Percentiles rank a stretch among this genome's conserved stretches.
phyloP scores from a whole-genome alignment of 495 filamentous ascomycete species.

The Xylaria flabelliformis region DNA sequence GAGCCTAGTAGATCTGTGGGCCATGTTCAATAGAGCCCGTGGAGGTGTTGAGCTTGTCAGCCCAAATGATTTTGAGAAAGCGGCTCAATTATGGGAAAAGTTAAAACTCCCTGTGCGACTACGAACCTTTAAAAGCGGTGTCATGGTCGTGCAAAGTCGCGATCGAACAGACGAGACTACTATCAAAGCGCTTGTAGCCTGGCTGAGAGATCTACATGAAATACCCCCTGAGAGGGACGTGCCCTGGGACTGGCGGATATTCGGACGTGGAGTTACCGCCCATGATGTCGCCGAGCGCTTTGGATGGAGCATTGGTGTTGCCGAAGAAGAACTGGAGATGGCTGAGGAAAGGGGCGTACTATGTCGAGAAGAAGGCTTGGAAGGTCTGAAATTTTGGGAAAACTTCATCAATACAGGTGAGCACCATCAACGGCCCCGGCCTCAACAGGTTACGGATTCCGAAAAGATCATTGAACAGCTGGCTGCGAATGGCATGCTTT shows the following conservation, averaged over 20 bases:
- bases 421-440: conserved; percentile 34
- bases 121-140: conserved; percentile 86
- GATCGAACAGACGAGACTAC: conserved; percentile 94
- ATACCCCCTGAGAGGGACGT: conserved; percentile 68
- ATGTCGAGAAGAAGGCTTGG: conserved; percentile 83
- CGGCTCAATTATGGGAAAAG: conserved; percentile 85
- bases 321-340: conserved; percentile 95
- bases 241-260: conserved; percentile 75
- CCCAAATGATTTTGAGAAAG: conserved; percentile 89
- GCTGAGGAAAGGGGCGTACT: conserved; percentile 85
- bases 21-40: conserved; percentile 93
- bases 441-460: conserved; percentile 24
- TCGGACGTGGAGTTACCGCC: conserved; percentile 85
- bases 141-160: conserved; percentile 87
- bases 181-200: conserved; percentile 72
- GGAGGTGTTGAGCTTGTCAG: conserved; percentile 95
- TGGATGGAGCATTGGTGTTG: conserved; percentile 98
- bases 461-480: conserved; percentile 43
- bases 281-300: conserved; percentile 89
- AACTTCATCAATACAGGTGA: conserved; percentile 64
- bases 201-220: conserved; percentile 75
- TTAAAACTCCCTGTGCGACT: conserved; percentile 85
- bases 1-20: conserved; percentile 95
- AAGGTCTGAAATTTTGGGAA: conserved; percentile 82
- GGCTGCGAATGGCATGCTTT: conserved; percentile 48